phyloP scores from a whole-genome alignment of 75 land plant genomes.

The Pseudotsuga menziesii region DNA sequence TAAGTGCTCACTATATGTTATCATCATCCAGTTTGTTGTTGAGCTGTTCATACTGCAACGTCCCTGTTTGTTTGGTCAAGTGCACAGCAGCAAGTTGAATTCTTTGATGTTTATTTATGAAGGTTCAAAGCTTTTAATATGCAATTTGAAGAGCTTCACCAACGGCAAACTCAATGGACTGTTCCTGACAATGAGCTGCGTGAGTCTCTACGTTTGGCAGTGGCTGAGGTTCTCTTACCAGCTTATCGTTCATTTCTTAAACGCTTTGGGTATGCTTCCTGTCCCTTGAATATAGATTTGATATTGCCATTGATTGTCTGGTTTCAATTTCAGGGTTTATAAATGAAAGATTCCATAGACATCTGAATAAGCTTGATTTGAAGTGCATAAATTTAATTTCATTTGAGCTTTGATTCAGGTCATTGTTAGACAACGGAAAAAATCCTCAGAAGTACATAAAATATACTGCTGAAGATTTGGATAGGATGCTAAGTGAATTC shows the following conservation, averaged over 20 bases:
- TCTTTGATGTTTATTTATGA: conserved; percentile 5
- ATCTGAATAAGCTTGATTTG: not conserved
- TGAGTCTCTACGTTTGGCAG: conserved; percentile 78
- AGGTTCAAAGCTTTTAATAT: conserved; percentile 79
- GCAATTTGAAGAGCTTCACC: conserved; percentile 92
- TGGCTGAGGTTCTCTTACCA: conserved; percentile 88
- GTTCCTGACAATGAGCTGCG: conserved; percentile 93
- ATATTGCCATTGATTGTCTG: not conserved
- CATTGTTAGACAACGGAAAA: conserved; percentile 73
- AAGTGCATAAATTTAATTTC: conserved; percentile 1
- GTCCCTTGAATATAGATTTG: not conserved
- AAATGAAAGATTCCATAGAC: not conserved
- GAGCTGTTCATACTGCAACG: not conserved
- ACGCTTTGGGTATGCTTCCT: conserved; percentile 47
- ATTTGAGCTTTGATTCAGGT: conserved; percentile 26
- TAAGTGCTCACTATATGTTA: not conserved
- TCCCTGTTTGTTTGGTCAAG: conserved; percentile 1
- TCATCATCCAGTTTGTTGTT: too few species aligned
- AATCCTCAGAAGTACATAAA: conserved; percentile 75
- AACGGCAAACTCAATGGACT: conserved; percentile 86
- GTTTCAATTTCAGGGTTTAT: not conserved
- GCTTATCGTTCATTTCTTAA: conserved; percentile 68
- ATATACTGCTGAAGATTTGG: conserved; percentile 77
- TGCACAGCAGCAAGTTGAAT: not conserved
- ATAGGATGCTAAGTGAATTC: conserved; percentile 74